Base-by-base conservation (phyloP, 495 filamentous ascomycete species). In the Aspergillus egyptiacus region DNA sequence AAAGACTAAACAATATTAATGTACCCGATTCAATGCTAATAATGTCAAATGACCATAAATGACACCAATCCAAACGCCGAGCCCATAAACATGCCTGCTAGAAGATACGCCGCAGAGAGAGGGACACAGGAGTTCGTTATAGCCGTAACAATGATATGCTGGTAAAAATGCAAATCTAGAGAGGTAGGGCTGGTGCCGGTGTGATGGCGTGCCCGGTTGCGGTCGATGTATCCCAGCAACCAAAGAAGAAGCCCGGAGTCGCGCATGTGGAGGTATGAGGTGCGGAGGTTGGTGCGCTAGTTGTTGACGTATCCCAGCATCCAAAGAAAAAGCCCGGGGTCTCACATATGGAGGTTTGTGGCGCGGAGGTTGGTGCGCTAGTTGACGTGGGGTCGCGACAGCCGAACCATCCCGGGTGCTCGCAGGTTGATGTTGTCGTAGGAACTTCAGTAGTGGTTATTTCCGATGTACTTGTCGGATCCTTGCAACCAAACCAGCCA, bases 341-440 rank as follows among this genome's bases (percentile, higher is more conserved):
- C 14, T 69, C 55, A 50, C 80, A 82, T 8, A 54, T 59, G 3
- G 63, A 53, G n/a, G 63, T 56, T 10, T 57, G 55, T 9, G 63
- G 62, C 15, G 63, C 59, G 8, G 67, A 59, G 3, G 67, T 67
- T 30, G 56, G 65, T 1, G 57, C 65, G n/a, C 59, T 59, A 2
- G 69, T 68, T 15, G 67, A 79, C 23, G 70, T 74, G 46, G 73
- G 63, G 52, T 82, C 78, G 24, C 77, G 76, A 57, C 81, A 84
- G 25, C 81, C 81, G 63, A 83, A 88, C 85, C 84, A 87, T 32
- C 85, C 85, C 6, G 81, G 84, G 19, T 78, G 74, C 32, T 69
- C 66, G 52, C 86, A 89, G 0, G 74, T 77, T 9, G 59, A 52
- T 14, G 61, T 46, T 8, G 56, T 55, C 10, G 60, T 59, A 20